Evolutionary conservation across 192 early-diverging fungal species (phyloP), one percentile per base, ranked within the genome.

Genomic region (Coemansia sp.): DNA sequence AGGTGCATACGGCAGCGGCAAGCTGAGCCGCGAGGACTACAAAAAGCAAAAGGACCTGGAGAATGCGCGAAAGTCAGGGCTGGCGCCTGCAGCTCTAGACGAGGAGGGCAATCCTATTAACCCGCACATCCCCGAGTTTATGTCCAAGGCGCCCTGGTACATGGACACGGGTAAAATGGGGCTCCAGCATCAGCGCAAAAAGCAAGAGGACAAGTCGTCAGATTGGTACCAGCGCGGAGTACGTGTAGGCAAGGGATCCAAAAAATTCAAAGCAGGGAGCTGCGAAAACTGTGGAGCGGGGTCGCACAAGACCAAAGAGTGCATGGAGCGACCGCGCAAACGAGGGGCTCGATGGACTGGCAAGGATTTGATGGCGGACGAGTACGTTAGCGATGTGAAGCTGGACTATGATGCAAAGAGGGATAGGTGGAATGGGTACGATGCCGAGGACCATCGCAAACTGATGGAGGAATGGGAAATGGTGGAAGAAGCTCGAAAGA

Each of bases 341-440:
- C 82, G 78, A 32, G 89, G 89, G n/a, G 97, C 97, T 0, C 87
- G 84, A 69, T 95, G 85, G 85, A 90, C 87, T 3, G 86, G 86
- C 43, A 77, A 84, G 55, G 81, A 90, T 46, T 85, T 95, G 45
- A 60, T 72, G 60, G 66, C 94, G 4, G 94, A 99, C 66, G 97
- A 99, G 64, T 77, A 85, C 9, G 66, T 96, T 7, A 78, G 81
- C 56, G 71, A 82, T 14, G 71, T 94, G 10, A 72, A 85, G 20
- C 78, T 95, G 41, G 79, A 81, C 18, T 99, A 90, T 72, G 97
- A 99, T 50, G 93, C 89, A 17, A 99, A 99, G 67, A 80, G 95
- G 30, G 97, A 99, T 77, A 82, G 91, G 14, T 98, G 94, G 94
- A 98, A 98, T 52, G 97, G 95, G 17, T 99, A 98, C 66, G 92